A percentile compares a stretch with the other conserved stretches of the same genome.
Evolutionary conservation across 306 rosid genomes (phyloP).

Genomic region (Ormosia semicastrata): DNA sequence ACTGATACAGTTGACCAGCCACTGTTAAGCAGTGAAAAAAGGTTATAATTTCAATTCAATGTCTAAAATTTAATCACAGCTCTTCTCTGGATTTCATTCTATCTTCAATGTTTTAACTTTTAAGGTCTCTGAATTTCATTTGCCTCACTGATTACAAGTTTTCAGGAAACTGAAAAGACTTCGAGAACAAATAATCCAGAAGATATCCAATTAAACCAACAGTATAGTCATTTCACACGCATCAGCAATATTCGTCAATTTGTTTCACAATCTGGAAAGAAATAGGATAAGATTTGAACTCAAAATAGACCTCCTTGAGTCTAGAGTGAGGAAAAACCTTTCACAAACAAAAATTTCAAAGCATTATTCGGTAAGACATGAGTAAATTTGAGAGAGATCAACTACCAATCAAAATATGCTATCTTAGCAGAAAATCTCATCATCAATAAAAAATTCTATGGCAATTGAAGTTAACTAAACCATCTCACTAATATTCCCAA

Average conservation of each 20-base stretch:
- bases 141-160: not conserved
- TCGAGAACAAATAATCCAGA: not conserved
- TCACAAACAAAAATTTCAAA: not conserved
- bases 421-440: not conserved
- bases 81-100: not conserved
- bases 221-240: not conserved
- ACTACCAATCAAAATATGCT: not conserved
- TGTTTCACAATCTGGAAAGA: not conserved
- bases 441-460: constrained; percentile 6
- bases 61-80: not conserved
- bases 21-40: not conserved
- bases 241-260: not conserved
- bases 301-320: not conserved
- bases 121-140: not conserved
- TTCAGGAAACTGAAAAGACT: not conserved
- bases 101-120: not conserved
- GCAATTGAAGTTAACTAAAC: no score
- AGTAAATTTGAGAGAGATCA: not conserved
- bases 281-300: constrained; percentile 1
- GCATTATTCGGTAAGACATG: not conserved
- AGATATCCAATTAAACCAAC: not conserved
- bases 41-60: not conserved
- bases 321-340: not conserved
- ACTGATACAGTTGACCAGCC: not conserved
- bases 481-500: no score